Percentiles rank a stretch among this genome's conserved stretches.
Evolutionary conservation across 2,329 filamentous ascomycete species (phyloP).

Genomic region (Pezicula radicicola): DNA sequence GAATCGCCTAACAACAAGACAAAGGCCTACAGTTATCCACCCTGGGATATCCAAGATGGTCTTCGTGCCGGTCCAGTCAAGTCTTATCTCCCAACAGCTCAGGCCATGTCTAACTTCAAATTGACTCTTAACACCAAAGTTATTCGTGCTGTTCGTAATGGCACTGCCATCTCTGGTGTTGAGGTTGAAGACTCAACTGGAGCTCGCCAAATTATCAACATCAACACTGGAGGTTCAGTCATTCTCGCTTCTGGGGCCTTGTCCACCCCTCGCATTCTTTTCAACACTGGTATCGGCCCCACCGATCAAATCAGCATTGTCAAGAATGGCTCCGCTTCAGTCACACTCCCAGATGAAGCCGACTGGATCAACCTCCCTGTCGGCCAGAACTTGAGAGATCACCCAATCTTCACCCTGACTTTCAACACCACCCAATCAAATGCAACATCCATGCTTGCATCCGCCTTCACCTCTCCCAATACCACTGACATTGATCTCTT

Average conservation of each 20-base stretch:
- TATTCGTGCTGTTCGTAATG: conserved; percentile 59
- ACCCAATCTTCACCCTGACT: conserved; percentile 42
- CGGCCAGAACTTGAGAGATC: conserved; percentile 54
- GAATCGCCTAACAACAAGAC: conserved; percentile 60
- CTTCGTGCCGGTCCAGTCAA: conserved; percentile 66
- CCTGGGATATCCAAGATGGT: conserved; percentile 62
- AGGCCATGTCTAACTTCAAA: conserved; percentile 58
- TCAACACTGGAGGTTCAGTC: conserved; percentile 22
- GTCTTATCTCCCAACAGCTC: conserved; percentile 64
- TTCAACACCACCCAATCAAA: conserved; percentile 15
- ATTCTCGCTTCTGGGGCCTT: conserved; percentile 18
- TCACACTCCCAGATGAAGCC: conserved; percentile 42
- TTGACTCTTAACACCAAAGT: conserved; percentile 64
- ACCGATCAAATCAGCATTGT: conserved; percentile 33
- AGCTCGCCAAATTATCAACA: conserved; percentile 30
- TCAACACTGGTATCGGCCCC: conserved; percentile 26
- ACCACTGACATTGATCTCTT: conserved; percentile 34
- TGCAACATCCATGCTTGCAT: conserved; percentile 23
- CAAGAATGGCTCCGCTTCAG: conserved; percentile 14
- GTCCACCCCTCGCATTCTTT: conserved; percentile 23
- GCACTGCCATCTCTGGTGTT: conserved; percentile 60
- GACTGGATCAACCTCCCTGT: conserved; percentile 59
- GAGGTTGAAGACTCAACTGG: conserved; percentile 41
- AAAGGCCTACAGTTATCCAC: conserved; percentile 57
- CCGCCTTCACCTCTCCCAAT: conserved; percentile 43